These are phyloP conservation scores for Solanum chmielewskii DNA, from an alignment of 257 asterid genomes.

Conservation along the genomic window DNA sequence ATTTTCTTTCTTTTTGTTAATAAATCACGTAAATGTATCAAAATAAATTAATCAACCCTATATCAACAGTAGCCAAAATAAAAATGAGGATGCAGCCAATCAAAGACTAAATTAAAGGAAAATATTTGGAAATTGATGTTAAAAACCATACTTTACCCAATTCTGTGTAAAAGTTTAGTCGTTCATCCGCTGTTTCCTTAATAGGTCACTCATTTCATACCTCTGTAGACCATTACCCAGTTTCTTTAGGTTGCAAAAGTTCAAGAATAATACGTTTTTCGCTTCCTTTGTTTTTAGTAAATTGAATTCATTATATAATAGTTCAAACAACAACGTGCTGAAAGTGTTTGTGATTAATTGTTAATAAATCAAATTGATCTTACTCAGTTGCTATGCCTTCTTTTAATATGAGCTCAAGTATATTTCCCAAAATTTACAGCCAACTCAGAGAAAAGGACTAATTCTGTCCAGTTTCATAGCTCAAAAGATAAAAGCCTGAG, in stretches of 20 bases:
- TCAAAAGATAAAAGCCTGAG: neutral
- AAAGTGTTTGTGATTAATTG: neutral
- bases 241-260: neutral
- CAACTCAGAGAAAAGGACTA: neutral
- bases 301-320: neutral
- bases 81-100: neutral
- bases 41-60: neutral
- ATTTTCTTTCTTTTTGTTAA: neutral
- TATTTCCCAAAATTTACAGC: neutral
- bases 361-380: neutral
- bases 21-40: neutral
- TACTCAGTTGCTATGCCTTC: neutral
- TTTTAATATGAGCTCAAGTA: neutral
- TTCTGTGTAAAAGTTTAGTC: neutral
- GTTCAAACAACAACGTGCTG: neutral
- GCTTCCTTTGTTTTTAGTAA: neutral
- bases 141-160: neutral
- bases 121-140: neutral
- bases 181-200: neutral
- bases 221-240: neutral
- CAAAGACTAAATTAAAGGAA: neutral
- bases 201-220: neutral
- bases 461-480: neutral
- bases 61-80: neutral
- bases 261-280: neutral